phyloP scores from a whole-genome alignment of 2,329 filamentous ascomycete genomes.

The Exophiala sideris region DNA sequence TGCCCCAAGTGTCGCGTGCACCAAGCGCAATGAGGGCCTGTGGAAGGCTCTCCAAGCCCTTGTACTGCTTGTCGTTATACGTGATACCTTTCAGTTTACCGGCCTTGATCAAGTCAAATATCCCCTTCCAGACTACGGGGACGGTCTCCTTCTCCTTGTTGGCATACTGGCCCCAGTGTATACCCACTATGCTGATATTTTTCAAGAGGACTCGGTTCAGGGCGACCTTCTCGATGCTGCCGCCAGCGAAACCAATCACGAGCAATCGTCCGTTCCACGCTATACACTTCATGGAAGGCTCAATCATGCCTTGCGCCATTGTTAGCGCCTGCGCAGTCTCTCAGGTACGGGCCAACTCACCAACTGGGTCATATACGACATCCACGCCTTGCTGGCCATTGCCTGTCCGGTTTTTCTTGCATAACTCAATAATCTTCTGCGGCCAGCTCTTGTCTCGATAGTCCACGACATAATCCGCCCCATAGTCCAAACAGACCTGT shows the following conservation, averaged over 20 bases:
- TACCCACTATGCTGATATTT: slow-evolving; percentile 83
- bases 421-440: slow-evolving; percentile 68
- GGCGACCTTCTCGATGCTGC: slow-evolving; percentile 83
- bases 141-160: slow-evolving; percentile 69
- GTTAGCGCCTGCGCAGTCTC: not conserved
- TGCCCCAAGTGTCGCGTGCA: slow-evolving; percentile 84
- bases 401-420: slow-evolving; percentile 55
- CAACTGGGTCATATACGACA: slow-evolving; percentile 93
- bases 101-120: slow-evolving; percentile 71
- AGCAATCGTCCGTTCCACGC: slow-evolving; percentile 89
- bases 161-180: slow-evolving; percentile 86
- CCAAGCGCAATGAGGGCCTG: slow-evolving; percentile 74
- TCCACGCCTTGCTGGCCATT: slow-evolving; percentile 69
- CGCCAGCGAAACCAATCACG: slow-evolving; percentile 84
- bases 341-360: slow-evolving; percentile 35
- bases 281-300: slow-evolving; percentile 82
- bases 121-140: slow-evolving; percentile 72
- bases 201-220: slow-evolving; percentile 91
- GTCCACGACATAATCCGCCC: slow-evolving; percentile 78
- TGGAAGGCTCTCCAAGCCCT: slow-evolving; percentile 75
- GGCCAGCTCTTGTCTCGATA: slow-evolving; percentile 71
- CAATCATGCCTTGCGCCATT: slow-evolving; percentile 56
- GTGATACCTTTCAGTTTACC: slow-evolving; percentile 80
- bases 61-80: slow-evolving; percentile 77
- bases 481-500: slow-evolving; percentile 72